Conservation (phyloP, 2,329 filamentous ascomycete genomes). For the Paracamarosporium sp. region DNA sequence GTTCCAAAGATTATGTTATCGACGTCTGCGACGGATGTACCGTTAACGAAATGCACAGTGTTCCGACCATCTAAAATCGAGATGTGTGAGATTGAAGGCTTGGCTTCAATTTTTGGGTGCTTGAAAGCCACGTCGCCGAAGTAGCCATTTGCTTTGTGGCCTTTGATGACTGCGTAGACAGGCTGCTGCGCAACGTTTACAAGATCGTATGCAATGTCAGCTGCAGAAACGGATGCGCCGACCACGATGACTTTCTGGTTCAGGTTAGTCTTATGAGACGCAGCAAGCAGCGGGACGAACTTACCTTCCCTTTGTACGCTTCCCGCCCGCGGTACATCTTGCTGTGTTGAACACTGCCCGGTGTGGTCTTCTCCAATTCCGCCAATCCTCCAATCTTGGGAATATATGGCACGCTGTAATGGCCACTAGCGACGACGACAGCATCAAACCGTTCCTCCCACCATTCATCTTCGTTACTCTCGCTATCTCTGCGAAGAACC, state of each 20-base stretch:
- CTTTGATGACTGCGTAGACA: conserved; percentile 61
- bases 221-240: conserved; percentile 69
- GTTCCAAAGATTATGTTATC: conserved; percentile 72
- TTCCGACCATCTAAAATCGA: conserved; percentile 38
- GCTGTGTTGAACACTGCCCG: conserved; percentile 62
- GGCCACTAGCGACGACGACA: conserved; percentile 66
- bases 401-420: conserved; percentile 66
- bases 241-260: conserved; percentile 65
- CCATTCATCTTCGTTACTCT: conserved; percentile 60
- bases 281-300: background rate
- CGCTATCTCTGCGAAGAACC: conserved; percentile 58
- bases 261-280: conserved; percentile 1
- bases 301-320: conserved; percentile 55
- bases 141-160: conserved; percentile 59
- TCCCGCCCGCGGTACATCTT: conserved; percentile 61
- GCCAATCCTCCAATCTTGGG: conserved; percentile 58
- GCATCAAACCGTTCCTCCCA: conserved; percentile 70
- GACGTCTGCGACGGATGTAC: conserved; percentile 58
- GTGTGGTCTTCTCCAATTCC: conserved; percentile 53
- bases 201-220: conserved; percentile 66
- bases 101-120: conserved; percentile 60
- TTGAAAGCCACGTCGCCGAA: conserved; percentile 67
- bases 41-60: conserved; percentile 65
- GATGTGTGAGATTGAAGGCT: conserved; percentile 59
- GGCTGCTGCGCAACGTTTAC: conserved; percentile 54